phyloP scores from a whole-genome alignment of 1,139 yeast genomes.

The Kluyveromyces sp. region DNA sequence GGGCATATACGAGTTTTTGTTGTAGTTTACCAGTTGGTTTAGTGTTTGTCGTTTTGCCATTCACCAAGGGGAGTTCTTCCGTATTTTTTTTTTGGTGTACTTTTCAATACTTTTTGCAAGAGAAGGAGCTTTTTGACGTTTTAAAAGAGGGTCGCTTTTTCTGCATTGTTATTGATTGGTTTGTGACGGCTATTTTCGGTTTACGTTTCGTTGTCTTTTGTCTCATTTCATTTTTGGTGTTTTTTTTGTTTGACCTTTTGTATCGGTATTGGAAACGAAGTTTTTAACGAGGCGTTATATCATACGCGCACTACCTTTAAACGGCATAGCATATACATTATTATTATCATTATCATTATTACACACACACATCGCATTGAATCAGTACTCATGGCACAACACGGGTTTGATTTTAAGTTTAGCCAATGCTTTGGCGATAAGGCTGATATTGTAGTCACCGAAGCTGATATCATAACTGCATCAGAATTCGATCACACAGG shows the following conservation, averaged over 20 bases:
- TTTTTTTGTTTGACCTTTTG: background rate
- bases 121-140: background rate
- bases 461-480: slow-evolving; percentile 94
- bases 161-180: too few species aligned
- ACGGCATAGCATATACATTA: too few species aligned
- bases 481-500: slow-evolving; percentile 96
- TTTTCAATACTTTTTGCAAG: too few species aligned
- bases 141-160: too few species aligned
- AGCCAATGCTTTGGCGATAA: slow-evolving; percentile 97
- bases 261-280: background rate
- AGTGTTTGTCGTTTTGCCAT: too few species aligned
- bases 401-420: slow-evolving; percentile 42
- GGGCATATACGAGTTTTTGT: too few species aligned
- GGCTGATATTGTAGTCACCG: slow-evolving; percentile 94
- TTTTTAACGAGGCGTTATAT: too few species aligned
- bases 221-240: background rate
- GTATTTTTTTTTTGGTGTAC: too few species aligned
- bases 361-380: background rate
- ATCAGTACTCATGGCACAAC: slow-evolving; percentile 12
- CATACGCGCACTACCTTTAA: background rate
- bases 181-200: too few species aligned
- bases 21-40: too few species aligned
- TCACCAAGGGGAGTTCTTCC: too few species aligned
- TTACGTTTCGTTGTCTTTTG: background rate
- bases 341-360: too few species aligned